phyloP scores from a whole-genome alignment of 495 filamentous ascomycete species.

The Copromyces sp. region DNA sequence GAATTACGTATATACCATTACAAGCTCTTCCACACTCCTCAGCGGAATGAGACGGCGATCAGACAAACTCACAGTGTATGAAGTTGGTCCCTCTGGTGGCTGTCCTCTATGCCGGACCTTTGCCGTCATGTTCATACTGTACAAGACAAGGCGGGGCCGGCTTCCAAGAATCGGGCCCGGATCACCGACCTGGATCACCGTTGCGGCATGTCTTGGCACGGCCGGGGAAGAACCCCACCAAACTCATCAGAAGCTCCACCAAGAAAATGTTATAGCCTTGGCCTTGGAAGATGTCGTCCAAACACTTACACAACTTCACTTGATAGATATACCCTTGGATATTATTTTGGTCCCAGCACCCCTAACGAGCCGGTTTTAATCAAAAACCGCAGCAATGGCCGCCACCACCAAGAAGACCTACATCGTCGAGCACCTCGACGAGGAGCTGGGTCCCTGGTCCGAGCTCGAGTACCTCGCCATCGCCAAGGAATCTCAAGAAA shows the following conservation, averaged over 20 bases:
- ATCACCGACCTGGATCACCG: neutral
- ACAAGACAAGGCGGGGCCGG: neutral
- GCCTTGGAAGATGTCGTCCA: neutral
- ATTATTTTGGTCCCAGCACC: neutral
- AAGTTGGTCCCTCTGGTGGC: neutral
- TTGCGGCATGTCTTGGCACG: neutral
- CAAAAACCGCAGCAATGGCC: conserved; percentile 2
- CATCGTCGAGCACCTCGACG: conserved; percentile 88
- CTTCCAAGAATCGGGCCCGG: neutral
- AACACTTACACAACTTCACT: neutral
- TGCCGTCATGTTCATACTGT: too few species aligned
- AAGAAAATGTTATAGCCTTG: neutral
- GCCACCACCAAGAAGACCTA: conserved; percentile 45
- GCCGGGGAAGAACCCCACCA: neutral
- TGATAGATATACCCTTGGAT: neutral
- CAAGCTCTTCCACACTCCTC: neutral
- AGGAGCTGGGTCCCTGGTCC: conserved; percentile 91
- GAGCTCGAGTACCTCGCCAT: conserved; percentile 82
- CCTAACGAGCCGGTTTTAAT: too few species aligned
- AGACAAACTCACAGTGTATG: neutral
- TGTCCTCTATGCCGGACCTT: neutral
- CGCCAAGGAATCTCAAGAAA: conserved; percentile 61
- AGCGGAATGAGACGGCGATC: neutral
- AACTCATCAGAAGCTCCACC: neutral
- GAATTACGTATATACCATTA: neutral